phyloP scores from a whole-genome alignment of 2,329 filamentous ascomycete genomes.

The Stagonosporopsis rhizophila region DNA sequence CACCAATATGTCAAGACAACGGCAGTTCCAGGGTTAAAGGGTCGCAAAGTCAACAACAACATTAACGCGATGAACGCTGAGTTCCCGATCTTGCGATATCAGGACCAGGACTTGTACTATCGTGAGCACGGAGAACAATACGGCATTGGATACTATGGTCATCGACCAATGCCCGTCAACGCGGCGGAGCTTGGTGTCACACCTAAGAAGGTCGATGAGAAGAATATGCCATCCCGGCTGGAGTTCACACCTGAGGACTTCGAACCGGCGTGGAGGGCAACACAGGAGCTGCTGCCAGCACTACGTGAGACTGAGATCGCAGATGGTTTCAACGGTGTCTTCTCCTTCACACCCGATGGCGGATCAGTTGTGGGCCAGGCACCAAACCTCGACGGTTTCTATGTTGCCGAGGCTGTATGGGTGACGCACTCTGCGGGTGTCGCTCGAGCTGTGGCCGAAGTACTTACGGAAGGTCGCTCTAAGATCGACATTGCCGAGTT shows the following conservation, averaged over 20 bases:
- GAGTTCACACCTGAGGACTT: constrained; percentile 68
- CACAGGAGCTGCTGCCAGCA: constrained; percentile 61
- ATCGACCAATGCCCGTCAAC: constrained; percentile 66
- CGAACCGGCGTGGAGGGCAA: constrained; percentile 65
- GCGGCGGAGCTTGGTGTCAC: constrained; percentile 63
- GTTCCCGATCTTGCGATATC: constrained; percentile 67
- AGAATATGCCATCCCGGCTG: constrained; percentile 69
- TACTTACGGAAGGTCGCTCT: constrained; percentile 64
- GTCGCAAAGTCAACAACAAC: constrained; percentile 49
- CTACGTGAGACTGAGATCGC: constrained; percentile 60
- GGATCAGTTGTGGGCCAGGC: constrained; percentile 66
- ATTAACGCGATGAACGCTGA: constrained; percentile 59
- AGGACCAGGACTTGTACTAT: constrained; percentile 70
- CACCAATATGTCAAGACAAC: constrained; percentile 72
- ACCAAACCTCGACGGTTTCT: constrained; percentile 67
- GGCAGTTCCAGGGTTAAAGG: constrained; percentile 54
- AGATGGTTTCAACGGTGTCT: constrained; percentile 70
- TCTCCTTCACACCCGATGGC: constrained; percentile 71
- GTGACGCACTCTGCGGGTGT: constrained; percentile 71
- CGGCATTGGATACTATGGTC: constrained; percentile 70
- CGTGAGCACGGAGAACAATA: constrained; percentile 68
- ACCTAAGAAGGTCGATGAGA: constrained; percentile 61
- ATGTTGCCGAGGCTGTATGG: constrained; percentile 71
- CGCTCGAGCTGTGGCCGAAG: constrained; percentile 65
- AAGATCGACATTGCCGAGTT: constrained; percentile 65